A percentile compares a stretch with the other conserved stretches of the same genome.
phyloP scores from a whole-genome alignment of 2,329 filamentous ascomycete genomes.

The Aureobasidium sp. region DNA sequence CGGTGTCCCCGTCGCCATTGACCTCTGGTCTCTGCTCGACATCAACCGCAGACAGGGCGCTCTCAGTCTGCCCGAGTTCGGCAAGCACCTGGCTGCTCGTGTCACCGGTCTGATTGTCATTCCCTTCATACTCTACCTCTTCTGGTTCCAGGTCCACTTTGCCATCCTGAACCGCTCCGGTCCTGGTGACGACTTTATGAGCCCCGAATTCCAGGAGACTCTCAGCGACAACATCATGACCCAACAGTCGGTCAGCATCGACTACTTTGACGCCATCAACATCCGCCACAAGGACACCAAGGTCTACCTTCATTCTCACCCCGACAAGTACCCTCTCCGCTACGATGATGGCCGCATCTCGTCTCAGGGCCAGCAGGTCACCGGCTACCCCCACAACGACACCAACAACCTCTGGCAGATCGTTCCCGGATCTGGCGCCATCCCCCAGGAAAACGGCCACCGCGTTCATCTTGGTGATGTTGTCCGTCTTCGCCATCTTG shows the following conservation, averaged over 20 bases:
- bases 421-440: slow-evolving; percentile 55
- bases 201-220: slow-evolving; percentile 94
- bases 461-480: slow-evolving; percentile 76
- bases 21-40: slow-evolving; percentile 90
- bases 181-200: slow-evolving; percentile 98
- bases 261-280: slow-evolving; percentile 84
- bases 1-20: slow-evolving; percentile 85
- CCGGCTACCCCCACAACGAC: slow-evolving; percentile 95
- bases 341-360: slow-evolving; percentile 98
- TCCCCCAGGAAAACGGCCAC: slow-evolving; percentile 50
- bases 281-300: slow-evolving; percentile 97
- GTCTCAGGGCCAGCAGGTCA: slow-evolving; percentile 94
- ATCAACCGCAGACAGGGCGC: slow-evolving; percentile 76
- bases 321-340: slow-evolving; percentile 79
- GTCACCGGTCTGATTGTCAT: slow-evolving; percentile 80
- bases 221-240: slow-evolving; percentile 91
- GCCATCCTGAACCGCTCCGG: slow-evolving; percentile 80
- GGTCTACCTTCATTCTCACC: slow-evolving; percentile 89
- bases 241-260: slow-evolving; percentile 73
- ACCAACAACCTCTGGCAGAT: slow-evolving; percentile 99
- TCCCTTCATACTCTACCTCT: slow-evolving; percentile 95
- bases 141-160: slow-evolving; percentile 99
- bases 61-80: slow-evolving; percentile 71
- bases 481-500: slow-evolving; percentile 77
- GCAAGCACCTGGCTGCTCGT: slow-evolving; percentile 83